These are phyloP conservation scores for Talaromyces pinophilus DNA, from an alignment of 2,329 filamentous ascomycete genomes.

Conservation along the genomic window DNA sequence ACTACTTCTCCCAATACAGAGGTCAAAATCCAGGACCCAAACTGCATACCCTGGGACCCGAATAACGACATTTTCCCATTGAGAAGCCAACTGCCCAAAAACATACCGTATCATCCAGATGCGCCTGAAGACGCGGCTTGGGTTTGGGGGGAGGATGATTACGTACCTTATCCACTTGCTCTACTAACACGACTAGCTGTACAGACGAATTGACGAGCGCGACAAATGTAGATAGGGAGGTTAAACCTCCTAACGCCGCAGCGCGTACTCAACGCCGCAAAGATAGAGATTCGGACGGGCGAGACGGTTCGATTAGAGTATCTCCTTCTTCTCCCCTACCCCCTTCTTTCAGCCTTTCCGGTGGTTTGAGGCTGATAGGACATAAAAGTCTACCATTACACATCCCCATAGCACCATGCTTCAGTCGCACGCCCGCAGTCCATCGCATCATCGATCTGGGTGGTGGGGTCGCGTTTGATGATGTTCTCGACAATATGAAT, in stretches of 20 bases:
- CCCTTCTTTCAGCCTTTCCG: no score
- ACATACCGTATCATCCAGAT: constrained; percentile 42
- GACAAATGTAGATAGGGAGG: constrained; percentile 37
- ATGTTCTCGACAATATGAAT: constrained; percentile 48
- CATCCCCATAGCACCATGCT: constrained; percentile 55
- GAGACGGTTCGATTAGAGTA: constrained; percentile 59
- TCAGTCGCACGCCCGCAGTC: constrained; percentile 55
- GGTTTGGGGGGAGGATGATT: constrained; percentile 61
- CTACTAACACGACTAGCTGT: no score
- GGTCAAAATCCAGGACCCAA: constrained; percentile 28
- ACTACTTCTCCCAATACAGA: neutral
- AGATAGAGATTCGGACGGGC: constrained; percentile 56
- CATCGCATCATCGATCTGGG: constrained; percentile 54
- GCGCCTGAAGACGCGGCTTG: constrained; percentile 60
- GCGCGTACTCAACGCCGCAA: constrained; percentile 55
- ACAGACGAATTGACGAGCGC: no score
- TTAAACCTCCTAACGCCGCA: constrained; percentile 59
- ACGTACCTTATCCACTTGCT: constrained; percentile 35
- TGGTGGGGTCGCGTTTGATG: constrained; percentile 45
- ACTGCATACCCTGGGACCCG: constrained; percentile 55
- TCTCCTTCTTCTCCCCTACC: neutral
- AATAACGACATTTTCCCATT: constrained; percentile 55
- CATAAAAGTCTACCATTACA: constrained; percentile 52
- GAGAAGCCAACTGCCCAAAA: constrained; percentile 53
- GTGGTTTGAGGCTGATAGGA: neutral